These are phyloP conservation scores for Fusarium illudens DNA, from an alignment of 2,329 filamentous ascomycete species.

Conservation along the genomic window DNA sequence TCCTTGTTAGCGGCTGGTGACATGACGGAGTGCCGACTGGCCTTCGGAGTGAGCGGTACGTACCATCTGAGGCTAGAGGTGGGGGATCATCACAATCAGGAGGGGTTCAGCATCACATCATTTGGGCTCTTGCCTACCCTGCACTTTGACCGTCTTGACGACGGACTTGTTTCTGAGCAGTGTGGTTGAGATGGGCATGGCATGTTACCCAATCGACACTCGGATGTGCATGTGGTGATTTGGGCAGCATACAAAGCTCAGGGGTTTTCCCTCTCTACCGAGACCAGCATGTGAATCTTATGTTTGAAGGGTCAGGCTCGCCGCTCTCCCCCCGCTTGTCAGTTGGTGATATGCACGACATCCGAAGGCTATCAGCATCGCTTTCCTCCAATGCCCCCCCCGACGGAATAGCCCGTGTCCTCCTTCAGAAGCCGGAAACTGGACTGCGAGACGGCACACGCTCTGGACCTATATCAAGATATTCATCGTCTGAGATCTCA, in stretches of 20 bases:
- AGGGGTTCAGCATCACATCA: conserved; percentile 17
- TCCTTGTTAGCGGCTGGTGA: neutral
- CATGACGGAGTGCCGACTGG: neutral
- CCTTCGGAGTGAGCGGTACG: neutral
- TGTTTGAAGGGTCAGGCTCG: neutral
- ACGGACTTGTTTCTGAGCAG: neutral
- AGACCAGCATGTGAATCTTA: no score
- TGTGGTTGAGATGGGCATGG: neutral
- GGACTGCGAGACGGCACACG: neutral
- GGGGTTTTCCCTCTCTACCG: neutral
- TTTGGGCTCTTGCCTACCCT: conserved; percentile 11
- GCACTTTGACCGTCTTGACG: neutral
- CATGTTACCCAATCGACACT: neutral
- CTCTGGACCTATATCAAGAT: neutral
- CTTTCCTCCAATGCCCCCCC: neutral
- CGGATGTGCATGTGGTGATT: neutral
- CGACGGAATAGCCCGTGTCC: neutral
- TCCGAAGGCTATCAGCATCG: neutral
- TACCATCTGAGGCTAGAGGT: conserved; percentile 19
- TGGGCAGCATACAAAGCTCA: neutral
- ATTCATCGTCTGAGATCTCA: neutral
- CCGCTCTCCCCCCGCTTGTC: neutral
- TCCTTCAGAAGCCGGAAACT: neutral
- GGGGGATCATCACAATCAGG: conserved; percentile 33
- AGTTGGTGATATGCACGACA: neutral